phyloP scores from a whole-genome alignment of 768 basidiomycete genomes.

The Boletus fagicola region DNA sequence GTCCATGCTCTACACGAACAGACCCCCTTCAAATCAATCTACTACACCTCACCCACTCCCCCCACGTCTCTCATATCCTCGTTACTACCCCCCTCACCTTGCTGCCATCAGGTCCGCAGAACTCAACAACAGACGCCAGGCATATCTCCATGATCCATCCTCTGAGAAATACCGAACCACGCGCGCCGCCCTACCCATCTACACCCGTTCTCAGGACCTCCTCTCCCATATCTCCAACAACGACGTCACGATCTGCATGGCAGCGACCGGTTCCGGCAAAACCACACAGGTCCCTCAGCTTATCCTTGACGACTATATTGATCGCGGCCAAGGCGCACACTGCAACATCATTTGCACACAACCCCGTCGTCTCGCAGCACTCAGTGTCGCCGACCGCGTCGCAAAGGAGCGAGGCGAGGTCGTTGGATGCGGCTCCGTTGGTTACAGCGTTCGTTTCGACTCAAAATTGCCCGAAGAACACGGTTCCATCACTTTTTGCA shows the following conservation, averaged over 20 bases:
- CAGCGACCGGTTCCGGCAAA: slow-evolving; percentile 89
- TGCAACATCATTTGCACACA: slow-evolving; percentile 95
- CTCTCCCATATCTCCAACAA: slow-evolving; percentile 67
- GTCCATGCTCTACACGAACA: slow-evolving; percentile 67
- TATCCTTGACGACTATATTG: slow-evolving; percentile 80
- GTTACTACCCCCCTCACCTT: slow-evolving; percentile 30
- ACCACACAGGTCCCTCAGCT: slow-evolving; percentile 95
- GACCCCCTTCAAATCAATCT: slow-evolving; percentile 40
- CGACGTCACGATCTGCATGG: slow-evolving; percentile 88
- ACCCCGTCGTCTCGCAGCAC: slow-evolving; percentile 86
- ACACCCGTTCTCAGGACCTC: slow-evolving; percentile 62
- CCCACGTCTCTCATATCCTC: slow-evolving; percentile 21
- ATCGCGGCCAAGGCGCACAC: slow-evolving; percentile 70
- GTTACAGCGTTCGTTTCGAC: slow-evolving; percentile 93
- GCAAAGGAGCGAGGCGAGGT: slow-evolving; percentile 81
- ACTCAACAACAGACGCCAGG: slow-evolving; percentile 51
- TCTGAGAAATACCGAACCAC: slow-evolving; percentile 65
- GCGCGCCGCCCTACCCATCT: slow-evolving; percentile 73
- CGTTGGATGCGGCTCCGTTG: slow-evolving; percentile 65
- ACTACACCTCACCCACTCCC: neutral
- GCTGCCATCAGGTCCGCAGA: slow-evolving; percentile 54
- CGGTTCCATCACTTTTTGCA: slow-evolving; percentile 90
- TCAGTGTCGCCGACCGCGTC: slow-evolving; percentile 88
- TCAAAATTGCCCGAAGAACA: slow-evolving; percentile 71
- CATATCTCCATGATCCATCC: slow-evolving; percentile 59